Base-by-base conservation (phyloP, 1,284 basidiomycete species). In the Austroboletus niveus region DNA sequence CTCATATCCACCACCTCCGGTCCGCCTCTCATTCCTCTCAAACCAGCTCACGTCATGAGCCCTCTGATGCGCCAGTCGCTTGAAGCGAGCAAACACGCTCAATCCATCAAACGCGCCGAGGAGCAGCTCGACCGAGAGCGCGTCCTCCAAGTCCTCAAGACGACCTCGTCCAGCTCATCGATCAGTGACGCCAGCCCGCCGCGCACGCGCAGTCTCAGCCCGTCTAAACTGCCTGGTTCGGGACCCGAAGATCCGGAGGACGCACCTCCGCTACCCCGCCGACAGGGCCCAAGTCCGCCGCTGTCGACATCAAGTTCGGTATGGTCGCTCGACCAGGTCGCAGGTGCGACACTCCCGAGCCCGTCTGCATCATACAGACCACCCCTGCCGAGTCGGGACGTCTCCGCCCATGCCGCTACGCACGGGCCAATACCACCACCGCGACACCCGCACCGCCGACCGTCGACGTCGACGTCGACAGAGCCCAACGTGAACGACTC, bases 61-160 rank as follows among this genome's bases (percentile, higher is more conserved):
- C 72, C 76, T 0, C 67, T 89, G 22, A 89, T 89, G 66, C 79
- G 79, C 54, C 86, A 88, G 63, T 82, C 80, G 22, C 70, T 89
- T 1, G 80, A 85, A 49, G 87, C 87, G 4, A 83, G 78, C 49
- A 85, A 85, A 56, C 78, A 80, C 0, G 87, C 79, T 4, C 81
- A 86, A 63, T 77, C 76, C 8, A 72, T 87, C 65, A 87, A 87
- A 66, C 78, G 79, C 48, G 82, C 79, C 0, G 83, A 88, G 59
- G 79, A 80, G 43, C 75, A 79, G 54, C 72, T 86, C n/a, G 85
- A 85, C 63, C 77, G 80, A 55, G 82, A 85, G 61, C 74, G 86
- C 17, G 76, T 87, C n/a, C 69, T 87, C 51, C 80, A 84, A 60
- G 82, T 89, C 6, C 73, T 89, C 30, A 84, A 84, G 66, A 64